Conservation (phyloP, 306 rosid species). For the Canavalia gladiata region DNA sequence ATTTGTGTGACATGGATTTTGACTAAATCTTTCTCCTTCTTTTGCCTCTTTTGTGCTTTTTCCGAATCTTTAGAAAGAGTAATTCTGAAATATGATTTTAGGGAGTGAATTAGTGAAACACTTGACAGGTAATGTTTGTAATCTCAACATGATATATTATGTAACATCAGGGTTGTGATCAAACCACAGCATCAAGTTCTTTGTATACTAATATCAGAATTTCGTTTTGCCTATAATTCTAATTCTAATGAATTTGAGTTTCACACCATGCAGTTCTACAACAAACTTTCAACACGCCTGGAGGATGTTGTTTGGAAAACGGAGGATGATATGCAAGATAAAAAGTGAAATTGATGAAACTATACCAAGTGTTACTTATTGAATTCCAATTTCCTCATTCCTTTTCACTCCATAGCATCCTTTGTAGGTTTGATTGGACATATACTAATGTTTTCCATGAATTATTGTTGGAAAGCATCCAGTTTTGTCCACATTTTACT, state of each 20-base stretch:
- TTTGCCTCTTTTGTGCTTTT: background rate
- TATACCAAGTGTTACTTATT: background rate
- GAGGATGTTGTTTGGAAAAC: constrained; percentile 90
- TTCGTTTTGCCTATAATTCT: background rate
- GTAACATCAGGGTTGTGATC: background rate
- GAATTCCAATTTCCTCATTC: constrained; percentile 11
- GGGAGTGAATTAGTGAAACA: background rate
- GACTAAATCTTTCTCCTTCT: background rate
- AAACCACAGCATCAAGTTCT: background rate
- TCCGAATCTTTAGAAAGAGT: background rate
- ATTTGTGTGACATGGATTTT: background rate
- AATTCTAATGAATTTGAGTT: constrained; percentile 5
- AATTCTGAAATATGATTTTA: background rate
- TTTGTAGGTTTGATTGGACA: constrained; percentile 41
- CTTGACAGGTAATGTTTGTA: background rate
- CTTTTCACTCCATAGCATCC: background rate
- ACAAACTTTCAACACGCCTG: constrained; percentile 72
- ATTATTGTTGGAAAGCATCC: constrained; percentile 52
- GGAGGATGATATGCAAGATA: constrained; percentile 72
- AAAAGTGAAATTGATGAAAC: constrained; percentile 43
- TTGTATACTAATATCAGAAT: background rate
- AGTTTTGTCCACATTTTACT: background rate
- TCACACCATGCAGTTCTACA: constrained; percentile 71
- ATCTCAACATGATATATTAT: background rate
- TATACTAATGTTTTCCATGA: constrained; percentile 48